These are phyloP conservation scores for Phytopythium boreale DNA, from an alignment of 352 stramenopile genomes.

Conservation along the genomic window DNA sequence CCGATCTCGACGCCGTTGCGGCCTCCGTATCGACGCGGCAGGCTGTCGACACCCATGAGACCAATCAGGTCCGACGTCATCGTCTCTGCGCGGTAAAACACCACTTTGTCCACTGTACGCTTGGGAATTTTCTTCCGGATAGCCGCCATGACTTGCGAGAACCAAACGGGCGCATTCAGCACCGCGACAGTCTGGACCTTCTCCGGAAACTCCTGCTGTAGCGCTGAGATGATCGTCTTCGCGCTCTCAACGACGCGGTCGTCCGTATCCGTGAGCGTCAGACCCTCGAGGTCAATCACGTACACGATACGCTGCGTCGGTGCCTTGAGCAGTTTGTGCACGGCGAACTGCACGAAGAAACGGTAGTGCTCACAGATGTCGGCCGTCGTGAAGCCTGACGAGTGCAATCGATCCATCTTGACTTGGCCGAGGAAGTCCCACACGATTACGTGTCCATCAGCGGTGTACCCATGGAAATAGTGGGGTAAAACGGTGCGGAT, in stretches of 20 bases:
- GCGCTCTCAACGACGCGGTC: constrained; percentile 65
- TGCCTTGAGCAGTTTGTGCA: constrained; percentile 62
- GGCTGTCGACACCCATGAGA: constrained; percentile 63
- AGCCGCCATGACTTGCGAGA: constrained; percentile 72
- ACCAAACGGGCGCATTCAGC: constrained; percentile 75
- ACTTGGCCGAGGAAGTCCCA: constrained; percentile 80
- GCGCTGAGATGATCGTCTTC: constrained; percentile 42
- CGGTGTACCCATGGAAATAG: constrained; percentile 75
- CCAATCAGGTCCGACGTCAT: constrained; percentile 46
- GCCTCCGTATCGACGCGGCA: constrained; percentile 70
- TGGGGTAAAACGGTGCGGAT: constrained; percentile 72
- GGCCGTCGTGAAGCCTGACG: constrained; percentile 64
- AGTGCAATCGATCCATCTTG: constrained; percentile 70
- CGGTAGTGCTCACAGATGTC: constrained; percentile 74
- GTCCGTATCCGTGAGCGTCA: constrained; percentile 68
- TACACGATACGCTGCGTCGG: constrained; percentile 70
- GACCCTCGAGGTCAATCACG: constrained; percentile 71
- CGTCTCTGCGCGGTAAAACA: constrained; percentile 45
- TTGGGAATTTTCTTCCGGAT: constrained; percentile 54
- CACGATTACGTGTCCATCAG: constrained; percentile 59
- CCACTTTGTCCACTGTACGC: constrained; percentile 64
- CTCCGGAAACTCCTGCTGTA: constrained; percentile 67
- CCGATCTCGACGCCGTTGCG: constrained; percentile 73
- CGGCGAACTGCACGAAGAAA: constrained; percentile 72
- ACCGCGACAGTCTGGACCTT: constrained; percentile 56